Evolutionary conservation across 2,329 filamentous ascomycete genomes (phyloP), one percentile per base, ranked within the genome.

Genomic region (Sporothrix pallida): DNA sequence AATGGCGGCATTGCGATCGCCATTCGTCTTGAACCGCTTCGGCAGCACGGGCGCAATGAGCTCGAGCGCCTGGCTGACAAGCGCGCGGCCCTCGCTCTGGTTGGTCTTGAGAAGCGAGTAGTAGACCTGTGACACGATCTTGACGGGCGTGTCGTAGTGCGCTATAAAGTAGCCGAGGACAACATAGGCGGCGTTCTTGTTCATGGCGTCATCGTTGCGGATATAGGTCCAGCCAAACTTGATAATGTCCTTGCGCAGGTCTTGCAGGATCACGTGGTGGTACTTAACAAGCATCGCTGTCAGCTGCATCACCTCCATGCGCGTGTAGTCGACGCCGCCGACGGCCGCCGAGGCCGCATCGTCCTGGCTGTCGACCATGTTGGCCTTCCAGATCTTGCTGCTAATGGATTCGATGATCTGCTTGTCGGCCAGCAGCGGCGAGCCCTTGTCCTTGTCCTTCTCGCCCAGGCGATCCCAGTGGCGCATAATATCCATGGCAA

Each of bases 171-270:
- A 99, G 2, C 93, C 94, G 75, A 99, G 97, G 6, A 99, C 90
- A 5, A 98, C 95, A 79, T 99, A 99, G 2, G 96, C 95, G 0
- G 95, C 96, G 81, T 98, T 96, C 82, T 99, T 99, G 85, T 98
- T 99, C 84, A 99, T 97, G 73, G 97, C 93, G 81, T 99, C 96
- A 79, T 99, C 97, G n/a, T 99, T 88, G 31, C 93, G 90, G 78
- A 99, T 99, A 80, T 97, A 98, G 20, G 95, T 97, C 96, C 96
- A 99, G 2, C 94, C 95, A 82, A 98, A 99, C 83, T 98, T 98
- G 80, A 99, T 99, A 75, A 99, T 95, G 76, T 99, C 96, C 82
- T 99, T 99, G 52, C 97, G 91, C 2, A 93, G 91, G 79, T 98
- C 96, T 77, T 97, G 93, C 1, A 99, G 88, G 72, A 94, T 92